Evolutionary conservation across 2,329 filamentous ascomycete species (phyloP), one percentile per base, ranked within the genome.

Genomic region (Zalaria obscura): DNA sequence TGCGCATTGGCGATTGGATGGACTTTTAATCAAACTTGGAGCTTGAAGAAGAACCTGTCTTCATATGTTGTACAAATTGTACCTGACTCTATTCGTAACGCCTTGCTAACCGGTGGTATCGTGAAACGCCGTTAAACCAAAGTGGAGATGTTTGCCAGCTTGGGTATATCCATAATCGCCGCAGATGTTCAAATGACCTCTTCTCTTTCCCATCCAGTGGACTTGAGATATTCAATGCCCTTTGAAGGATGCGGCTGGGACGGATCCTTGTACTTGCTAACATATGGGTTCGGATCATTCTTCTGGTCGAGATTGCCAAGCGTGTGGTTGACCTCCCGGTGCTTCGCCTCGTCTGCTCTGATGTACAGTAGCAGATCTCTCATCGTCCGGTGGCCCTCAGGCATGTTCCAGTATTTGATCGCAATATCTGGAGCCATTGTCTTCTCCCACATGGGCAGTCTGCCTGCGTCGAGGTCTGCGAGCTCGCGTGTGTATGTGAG

Each of bases 401-500:
- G 87, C 78, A 98, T 95, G 35, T 83, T 77, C 86, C 88, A 98
- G 64, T 98, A 98, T 49, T 78, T 72, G 38, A 95, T 64, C 0
- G 91, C 91, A 49, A 98, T 87, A 45, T 93, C 84, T 0, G 91
- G 91, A 3, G 91, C 85, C 40, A 72, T 53, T 54, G 93, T 79
- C 5, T 78, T 73, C 26, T 75, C 69, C 88, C 91, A 98, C 52
- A 77, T 77, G 1, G 88, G 87, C 9, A 95, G 67, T 44, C 76
- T 74, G n/a, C 89, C 89, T 3, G 73, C 71, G 44, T 96, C 88
- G 25, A 98, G 74, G 55, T 96, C 91, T 50, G 78, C 70, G 52
- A 96, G 83, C 46, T 86, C 84, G 39, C 87, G 78, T 0, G 86
- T 91, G 66, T 98, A 98, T 0, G 91, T 98, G 56, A 93, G 75